Evolutionary conservation across 2,329 filamentous ascomycete genomes (phyloP).

Genomic region (Fusarium brachygibbosum): DNA sequence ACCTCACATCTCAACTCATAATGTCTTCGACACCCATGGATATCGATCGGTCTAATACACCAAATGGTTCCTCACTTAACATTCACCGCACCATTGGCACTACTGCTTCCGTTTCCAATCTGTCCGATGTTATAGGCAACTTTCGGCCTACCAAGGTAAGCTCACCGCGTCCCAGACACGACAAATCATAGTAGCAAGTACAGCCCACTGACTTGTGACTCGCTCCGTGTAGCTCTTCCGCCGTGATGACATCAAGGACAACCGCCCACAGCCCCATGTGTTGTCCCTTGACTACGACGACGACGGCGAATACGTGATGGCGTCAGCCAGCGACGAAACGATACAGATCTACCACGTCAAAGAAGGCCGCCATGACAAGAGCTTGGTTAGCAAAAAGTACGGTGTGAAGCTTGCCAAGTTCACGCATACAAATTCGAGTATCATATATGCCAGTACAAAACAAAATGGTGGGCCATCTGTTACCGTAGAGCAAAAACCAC

Average conservation of each 20-base stretch:
- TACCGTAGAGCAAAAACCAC: not conserved
- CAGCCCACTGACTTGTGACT: not conserved
- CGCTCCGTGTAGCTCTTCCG: constrained; percentile 65
- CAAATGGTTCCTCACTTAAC: constrained; percentile 62
- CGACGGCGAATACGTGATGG: constrained; percentile 90
- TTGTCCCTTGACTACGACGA: constrained; percentile 98
- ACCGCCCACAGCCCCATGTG: constrained; percentile 71
- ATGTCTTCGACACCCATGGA: constrained; percentile 72
- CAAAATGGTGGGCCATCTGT: constrained; percentile 74
- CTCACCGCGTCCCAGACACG: not conserved
- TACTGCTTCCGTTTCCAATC: constrained; percentile 69
- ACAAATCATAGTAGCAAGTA: not conserved
- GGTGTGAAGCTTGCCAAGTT: constrained; percentile 95
- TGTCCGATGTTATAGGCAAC: constrained; percentile 81
- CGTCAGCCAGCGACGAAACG: constrained; percentile 92
- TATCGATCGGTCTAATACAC: constrained; percentile 60
- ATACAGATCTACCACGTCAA: constrained; percentile 96
- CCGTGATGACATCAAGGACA: constrained; percentile 68
- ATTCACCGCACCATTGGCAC: constrained; percentile 63
- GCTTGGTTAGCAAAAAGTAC: constrained; percentile 94
- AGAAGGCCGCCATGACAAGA: constrained; percentile 90
- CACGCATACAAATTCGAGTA: constrained; percentile 89
- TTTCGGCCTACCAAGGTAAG: constrained; percentile 85
- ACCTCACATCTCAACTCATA: constrained; percentile 8
- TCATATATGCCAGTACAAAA: constrained; percentile 96